Evolutionary conservation across 306 rosid genomes (phyloP), one percentile per base, ranked within the genome.

Genomic region (Trifolium subterraneum): DNA sequence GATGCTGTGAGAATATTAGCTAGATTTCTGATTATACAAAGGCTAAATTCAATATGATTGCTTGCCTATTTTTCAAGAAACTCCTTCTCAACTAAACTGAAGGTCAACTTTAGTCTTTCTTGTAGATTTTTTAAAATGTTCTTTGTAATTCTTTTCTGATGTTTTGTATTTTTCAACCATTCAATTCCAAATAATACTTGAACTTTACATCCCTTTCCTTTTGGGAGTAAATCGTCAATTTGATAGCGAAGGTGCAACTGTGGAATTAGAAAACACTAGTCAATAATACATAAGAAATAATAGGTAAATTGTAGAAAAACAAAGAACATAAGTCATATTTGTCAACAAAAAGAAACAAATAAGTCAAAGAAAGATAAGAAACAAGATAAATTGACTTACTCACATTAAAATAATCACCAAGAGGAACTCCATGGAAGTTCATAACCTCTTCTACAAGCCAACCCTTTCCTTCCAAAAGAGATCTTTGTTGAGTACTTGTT

Each of bases 201-300:
- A 25, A 92, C 82, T 31, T 73, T 87, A 70, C 98, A 95, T 42
- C 80, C 79, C 76, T 84, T 86, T 19, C 82, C 47, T 68, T 78
- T 85, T 54, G 82, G 67, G 18, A 87, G 79, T 72, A 82, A 41
- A 42, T 92, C 96, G 78, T 95, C 97, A 10, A 88, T 70, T 81
- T 88, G 99, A 86, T 88, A 92, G 71, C 88, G 88, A 61, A 92
- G 68, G 71, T 88, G 96, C 60, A 95, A 80, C 99, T 95, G 98
- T 62, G 72, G 84, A 87, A 64, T 72, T 70, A 84, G 36, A 84
- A 76, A 29, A 56, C 15, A 55, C 42, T 20, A 44, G 54, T 79
- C 55, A 85, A 72, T 58, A 77, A 41, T 23, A 22, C 62, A 70
- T 25, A 56, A 56, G 69, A 42, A 22, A 76, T 35, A 72, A 29